Evolutionary conservation across 306 rosid species (phyloP).

Genomic region (Inga leiocalycina): DNA sequence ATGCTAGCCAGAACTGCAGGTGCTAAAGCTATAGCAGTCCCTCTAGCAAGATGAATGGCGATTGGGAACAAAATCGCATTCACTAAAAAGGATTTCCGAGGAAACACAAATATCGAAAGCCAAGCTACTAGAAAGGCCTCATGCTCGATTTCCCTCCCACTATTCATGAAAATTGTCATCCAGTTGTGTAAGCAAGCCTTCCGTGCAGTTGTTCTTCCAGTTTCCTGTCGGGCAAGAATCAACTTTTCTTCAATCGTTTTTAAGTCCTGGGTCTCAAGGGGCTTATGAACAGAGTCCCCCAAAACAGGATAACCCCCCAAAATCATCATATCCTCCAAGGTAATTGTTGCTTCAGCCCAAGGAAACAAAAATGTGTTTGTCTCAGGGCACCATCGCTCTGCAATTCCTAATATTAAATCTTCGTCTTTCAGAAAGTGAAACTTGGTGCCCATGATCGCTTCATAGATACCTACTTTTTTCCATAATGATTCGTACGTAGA

Average conservation of each 20-base stretch:
- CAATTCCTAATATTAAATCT: slow-evolving; percentile 32
- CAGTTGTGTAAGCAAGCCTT: too few relatives aligned
- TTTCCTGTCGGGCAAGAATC: background rate
- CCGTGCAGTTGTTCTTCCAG: too few relatives aligned
- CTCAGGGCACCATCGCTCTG: slow-evolving; percentile 45
- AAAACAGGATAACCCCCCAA: slow-evolving; percentile 53
- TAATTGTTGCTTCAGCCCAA: slow-evolving; percentile 61
- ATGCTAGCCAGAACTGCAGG: slow-evolving; percentile 59
- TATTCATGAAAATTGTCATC: too few relatives aligned
- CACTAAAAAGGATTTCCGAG: background rate
- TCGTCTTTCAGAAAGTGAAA: background rate
- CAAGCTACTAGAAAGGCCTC: slow-evolving; percentile 57
- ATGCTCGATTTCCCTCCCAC: slow-evolving; percentile 1
- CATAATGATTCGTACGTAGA: slow-evolving; percentile 36
- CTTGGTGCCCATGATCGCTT: slow-evolving; percentile 46
- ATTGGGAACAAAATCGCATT: slow-evolving; percentile 34
- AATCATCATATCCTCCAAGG: slow-evolving; percentile 59
- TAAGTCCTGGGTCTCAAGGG: slow-evolving; percentile 33
- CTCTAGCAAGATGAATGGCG: slow-evolving; percentile 55
- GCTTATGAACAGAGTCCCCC: slow-evolving; percentile 37
- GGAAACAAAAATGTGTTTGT: slow-evolving; percentile 52
- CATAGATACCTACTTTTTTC: slow-evolving; percentile 53
- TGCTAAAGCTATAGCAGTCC: slow-evolving; percentile 53
- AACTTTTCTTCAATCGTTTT: slow-evolving; percentile 29
- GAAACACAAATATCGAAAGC: slow-evolving; percentile 50